Evolutionary conservation across 192 early-diverging fungal genomes (phyloP), one percentile per base, ranked within the genome.

Genomic region (Umbelopsis sp.): DNA sequence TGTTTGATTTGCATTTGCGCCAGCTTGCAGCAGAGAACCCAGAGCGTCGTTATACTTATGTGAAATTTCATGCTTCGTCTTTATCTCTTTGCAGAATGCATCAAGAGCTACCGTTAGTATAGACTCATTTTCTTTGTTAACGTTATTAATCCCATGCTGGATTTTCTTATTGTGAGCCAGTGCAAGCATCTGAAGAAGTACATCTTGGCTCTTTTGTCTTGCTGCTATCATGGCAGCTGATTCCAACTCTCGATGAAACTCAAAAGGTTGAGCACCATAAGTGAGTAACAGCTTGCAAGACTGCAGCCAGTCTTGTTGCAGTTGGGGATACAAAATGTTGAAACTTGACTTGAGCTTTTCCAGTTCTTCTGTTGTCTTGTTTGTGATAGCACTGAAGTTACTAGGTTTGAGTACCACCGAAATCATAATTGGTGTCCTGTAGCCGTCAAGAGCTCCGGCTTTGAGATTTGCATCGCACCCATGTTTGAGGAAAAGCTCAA

Each of bases 401-500:
- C 48, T 45, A 35, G 68, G 27, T 8, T 21, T 50, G 13, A 41
- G 71, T 15, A 25, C 11, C 12, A 64, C 44, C 58, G 66, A 74
- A 16, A 46, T 69, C 47, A 75, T 71, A 0, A 65, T 52, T 41
- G 74, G 46, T 2, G 74, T 35, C 15, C 50, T 74, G 2, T 55
- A 44, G 30, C 49, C 16, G 15, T 48, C 23, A 9, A 50, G 18
- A 20, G 33, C 23, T 3, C 55, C 55, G 18, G 55, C 49, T 21
- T 37, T 5, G 44, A 49, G 46, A 53, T 79, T 71, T 8, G 64
- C 66, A 46, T 72, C 27, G 30, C 55, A 45, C 21, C 78, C 78
- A 45, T 72, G 45, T 3, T 44, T 23, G 13, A 79, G 20, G 23
- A 79, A 68, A 30, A 75, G 75, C 0, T 68, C 23, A 6, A 79